Evolutionary conservation across 129 eudicot species (phyloP).

Genomic region (Lactuca saligna): DNA sequence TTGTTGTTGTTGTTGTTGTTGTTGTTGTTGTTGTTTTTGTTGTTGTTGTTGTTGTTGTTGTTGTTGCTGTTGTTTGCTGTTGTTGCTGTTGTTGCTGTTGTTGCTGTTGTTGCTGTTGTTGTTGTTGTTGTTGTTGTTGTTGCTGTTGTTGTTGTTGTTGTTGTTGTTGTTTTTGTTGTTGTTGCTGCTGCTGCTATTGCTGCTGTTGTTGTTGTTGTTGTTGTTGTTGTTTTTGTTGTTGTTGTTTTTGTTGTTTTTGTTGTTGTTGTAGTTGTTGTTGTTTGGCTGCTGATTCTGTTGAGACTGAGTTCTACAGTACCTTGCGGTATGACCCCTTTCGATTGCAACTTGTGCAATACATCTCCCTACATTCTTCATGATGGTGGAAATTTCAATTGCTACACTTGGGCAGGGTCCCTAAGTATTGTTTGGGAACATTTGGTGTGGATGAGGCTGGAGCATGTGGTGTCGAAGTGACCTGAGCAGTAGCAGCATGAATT

Average conservation of each 20-base stretch:
- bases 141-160: not conserved
- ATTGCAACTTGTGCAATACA: too few species aligned
- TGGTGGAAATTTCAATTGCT: too few species aligned
- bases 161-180: not conserved
- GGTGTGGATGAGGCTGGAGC: too few species aligned
- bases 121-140: not conserved
- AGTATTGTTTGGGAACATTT: too few species aligned
- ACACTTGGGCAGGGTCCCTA: too few species aligned
- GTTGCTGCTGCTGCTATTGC: not conserved
- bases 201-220: not conserved
- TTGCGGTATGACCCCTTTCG: too few species aligned
- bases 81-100: not conserved
- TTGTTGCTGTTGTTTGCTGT: not conserved
- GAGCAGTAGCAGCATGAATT: too few species aligned
- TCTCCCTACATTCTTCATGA: too few species aligned
- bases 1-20: slow-evolving; percentile 3
- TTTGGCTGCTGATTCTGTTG: too few species aligned
- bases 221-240: not conserved
- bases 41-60: not conserved
- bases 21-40: not conserved
- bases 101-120: not conserved
- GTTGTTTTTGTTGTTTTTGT: not conserved
- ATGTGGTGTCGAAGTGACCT: too few species aligned
- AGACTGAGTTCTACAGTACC: too few species aligned
- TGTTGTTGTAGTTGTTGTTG: slow-evolving; percentile 3